Conservation (phyloP, 768 basidiomycete species). For the Hortiboletus campestris region DNA sequence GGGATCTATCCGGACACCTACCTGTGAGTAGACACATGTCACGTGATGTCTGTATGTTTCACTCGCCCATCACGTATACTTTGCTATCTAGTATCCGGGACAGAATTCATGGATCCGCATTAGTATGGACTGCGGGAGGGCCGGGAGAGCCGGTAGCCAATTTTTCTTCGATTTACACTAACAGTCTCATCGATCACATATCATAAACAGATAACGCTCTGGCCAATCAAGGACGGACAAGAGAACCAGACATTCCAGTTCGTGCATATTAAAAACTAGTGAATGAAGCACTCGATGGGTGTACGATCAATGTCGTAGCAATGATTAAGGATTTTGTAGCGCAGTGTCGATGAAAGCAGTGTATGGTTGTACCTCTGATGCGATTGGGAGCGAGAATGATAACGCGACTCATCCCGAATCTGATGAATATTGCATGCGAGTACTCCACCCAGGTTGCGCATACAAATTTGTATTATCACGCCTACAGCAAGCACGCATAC, state of each 20-base stretch:
- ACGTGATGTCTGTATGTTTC: too few relatives aligned
- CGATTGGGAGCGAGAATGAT: background rate
- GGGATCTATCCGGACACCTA: background rate
- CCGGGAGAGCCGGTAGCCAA: background rate
- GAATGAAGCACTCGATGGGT: background rate
- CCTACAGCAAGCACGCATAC: too few relatives aligned
- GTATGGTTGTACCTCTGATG: background rate
- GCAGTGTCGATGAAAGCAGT: background rate
- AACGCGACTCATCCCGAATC: too few relatives aligned
- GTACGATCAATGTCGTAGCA: too few relatives aligned
- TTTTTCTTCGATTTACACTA: background rate
- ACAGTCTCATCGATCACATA: background rate
- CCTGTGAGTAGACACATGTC: background rate
- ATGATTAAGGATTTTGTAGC: background rate
- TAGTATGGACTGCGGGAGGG: background rate
- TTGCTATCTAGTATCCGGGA: background rate
- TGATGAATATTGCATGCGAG: too few relatives aligned
- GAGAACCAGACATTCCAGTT: background rate
- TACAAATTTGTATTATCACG: too few relatives aligned
- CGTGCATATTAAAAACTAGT: too few relatives aligned
- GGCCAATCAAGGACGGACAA: background rate
- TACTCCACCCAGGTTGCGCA: too few relatives aligned
- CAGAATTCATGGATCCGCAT: too few relatives aligned
- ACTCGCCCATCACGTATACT: background rate
- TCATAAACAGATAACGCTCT: background rate